Conservation (phyloP, 345 rosid species). For the Fremontodendron californicum region DNA sequence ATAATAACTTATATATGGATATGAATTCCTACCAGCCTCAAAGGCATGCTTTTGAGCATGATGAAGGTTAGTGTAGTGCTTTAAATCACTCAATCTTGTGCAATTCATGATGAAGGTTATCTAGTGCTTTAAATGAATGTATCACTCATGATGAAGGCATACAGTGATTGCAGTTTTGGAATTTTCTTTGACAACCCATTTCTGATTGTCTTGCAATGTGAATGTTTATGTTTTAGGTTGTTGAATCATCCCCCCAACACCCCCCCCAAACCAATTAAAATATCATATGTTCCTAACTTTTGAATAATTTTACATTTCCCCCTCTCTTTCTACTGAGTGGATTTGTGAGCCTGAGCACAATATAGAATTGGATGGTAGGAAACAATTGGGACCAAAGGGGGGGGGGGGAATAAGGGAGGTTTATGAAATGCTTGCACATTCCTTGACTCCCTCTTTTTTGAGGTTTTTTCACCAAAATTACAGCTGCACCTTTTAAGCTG, state of each 20-base stretch:
- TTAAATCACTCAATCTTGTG: neutral
- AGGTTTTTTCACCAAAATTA: neutral
- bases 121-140: neutral
- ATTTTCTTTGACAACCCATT: neutral
- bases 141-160: neutral
- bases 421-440: neutral
- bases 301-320: neutral
- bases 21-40: conserved; percentile 50
- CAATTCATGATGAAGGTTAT: conserved; percentile 44
- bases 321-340: neutral
- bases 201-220: neutral
- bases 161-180: neutral
- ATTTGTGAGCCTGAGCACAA: neutral
- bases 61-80: conserved; percentile 46
- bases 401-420: too few species aligned
- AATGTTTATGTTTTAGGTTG: neutral
- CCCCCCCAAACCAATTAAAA: neutral
- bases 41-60: conserved; percentile 50
- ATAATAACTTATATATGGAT: conserved; percentile 42
- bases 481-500: too few species aligned
- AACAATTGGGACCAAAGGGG: too few species aligned
- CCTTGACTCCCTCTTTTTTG: neutral
- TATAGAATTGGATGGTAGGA: neutral
- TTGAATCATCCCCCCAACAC: neutral
- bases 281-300: neutral